phyloP scores from a whole-genome alignment of 306 rosid species.

The Crotalaria pallida region DNA sequence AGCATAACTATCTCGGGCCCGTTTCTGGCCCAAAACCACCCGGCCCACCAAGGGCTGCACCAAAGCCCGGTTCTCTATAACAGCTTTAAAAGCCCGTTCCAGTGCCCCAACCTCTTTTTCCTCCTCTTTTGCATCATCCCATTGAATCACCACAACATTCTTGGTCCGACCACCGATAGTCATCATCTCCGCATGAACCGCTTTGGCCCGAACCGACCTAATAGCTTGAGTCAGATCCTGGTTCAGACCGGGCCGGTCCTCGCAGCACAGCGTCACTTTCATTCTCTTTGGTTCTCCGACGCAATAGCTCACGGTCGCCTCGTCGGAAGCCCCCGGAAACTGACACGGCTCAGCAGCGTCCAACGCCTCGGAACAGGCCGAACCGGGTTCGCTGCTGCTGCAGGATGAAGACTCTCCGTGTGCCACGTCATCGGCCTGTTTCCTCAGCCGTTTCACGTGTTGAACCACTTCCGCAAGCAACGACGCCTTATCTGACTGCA shows the following conservation, averaged over 20 bases:
- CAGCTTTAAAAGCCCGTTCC: slow-evolving; percentile 76
- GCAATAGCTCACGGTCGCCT: slow-evolving; percentile 50
- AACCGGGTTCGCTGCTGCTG: not conserved
- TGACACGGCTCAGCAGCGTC: slow-evolving; percentile 28
- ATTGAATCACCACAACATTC: slow-evolving; percentile 55
- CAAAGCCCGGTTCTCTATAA: slow-evolving; percentile 62
- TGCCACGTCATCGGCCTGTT: slow-evolving; percentile 45
- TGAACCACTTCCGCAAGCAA: slow-evolving; percentile 79
- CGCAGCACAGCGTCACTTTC: slow-evolving; percentile 73
- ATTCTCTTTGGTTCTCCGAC: slow-evolving; percentile 27
- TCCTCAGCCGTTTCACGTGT: slow-evolving; percentile 59
- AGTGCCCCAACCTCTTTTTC: slow-evolving; percentile 34
- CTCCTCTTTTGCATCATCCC: slow-evolving; percentile 24
- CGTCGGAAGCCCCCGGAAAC: slow-evolving; percentile 65
- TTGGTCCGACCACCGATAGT: slow-evolving; percentile 77
- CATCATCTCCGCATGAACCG: slow-evolving; percentile 72
- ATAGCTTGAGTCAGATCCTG: slow-evolving; percentile 54
- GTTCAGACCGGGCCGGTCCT: slow-evolving; percentile 70
- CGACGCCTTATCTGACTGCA: slow-evolving; percentile 83
- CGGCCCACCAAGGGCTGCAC: slow-evolving; percentile 36
- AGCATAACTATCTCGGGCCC: slow-evolving; percentile 37
- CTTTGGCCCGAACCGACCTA: slow-evolving; percentile 46
- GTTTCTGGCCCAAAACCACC: slow-evolving; percentile 37
- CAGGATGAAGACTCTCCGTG: slow-evolving; percentile 10
- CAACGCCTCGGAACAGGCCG: slow-evolving; percentile 2